phyloP scores from a whole-genome alignment of 208 protist genomes.

The Trypanosoma conorhini region DNA sequence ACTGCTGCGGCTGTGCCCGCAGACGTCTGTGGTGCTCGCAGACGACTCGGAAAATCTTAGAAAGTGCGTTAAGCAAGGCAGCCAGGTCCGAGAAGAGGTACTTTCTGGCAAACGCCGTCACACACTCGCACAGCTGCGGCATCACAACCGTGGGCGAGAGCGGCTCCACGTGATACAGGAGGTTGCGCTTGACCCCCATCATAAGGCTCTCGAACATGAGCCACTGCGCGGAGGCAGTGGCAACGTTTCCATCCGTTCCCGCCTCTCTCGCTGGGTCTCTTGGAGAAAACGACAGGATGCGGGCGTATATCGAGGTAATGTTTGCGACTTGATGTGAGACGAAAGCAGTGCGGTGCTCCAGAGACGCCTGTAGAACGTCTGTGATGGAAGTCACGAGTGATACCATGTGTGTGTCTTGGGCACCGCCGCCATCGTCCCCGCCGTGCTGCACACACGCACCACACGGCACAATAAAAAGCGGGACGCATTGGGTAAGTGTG shows the following conservation, averaged over 20 bases:
- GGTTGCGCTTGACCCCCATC: conserved; percentile 9
- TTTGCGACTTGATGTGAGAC: conserved; percentile 26
- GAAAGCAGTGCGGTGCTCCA: conserved; percentile 10
- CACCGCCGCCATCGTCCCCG: not conserved
- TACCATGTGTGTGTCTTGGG: not conserved
- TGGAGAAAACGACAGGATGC: conserved; percentile 12
- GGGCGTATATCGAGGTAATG: conserved; percentile 29
- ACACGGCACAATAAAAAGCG: conserved; percentile 8
- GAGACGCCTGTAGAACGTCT: not conserved
- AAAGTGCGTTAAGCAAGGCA: conserved; percentile 30
- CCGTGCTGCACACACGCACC: not conserved
- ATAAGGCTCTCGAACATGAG: conserved; percentile 19
- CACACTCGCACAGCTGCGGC: conserved; percentile 27
- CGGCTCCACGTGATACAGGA: conserved; percentile 10
- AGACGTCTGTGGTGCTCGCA: conserved; percentile 2
- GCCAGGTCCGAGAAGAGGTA: conserved; percentile 36
- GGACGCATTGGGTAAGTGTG: conserved; percentile 30
- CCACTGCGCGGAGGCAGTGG: not conserved
- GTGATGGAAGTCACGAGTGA: conserved; percentile 22
- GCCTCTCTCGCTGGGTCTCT: not conserved
- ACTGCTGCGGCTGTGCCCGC: not conserved
- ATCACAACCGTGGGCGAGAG: conserved; percentile 24
- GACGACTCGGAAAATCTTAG: conserved; percentile 20
- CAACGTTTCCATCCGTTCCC: not conserved
- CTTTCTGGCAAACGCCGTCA: conserved; percentile 15